phyloP scores from a whole-genome alignment of 257 asterid genomes.

The Solanum clarkiae region DNA sequence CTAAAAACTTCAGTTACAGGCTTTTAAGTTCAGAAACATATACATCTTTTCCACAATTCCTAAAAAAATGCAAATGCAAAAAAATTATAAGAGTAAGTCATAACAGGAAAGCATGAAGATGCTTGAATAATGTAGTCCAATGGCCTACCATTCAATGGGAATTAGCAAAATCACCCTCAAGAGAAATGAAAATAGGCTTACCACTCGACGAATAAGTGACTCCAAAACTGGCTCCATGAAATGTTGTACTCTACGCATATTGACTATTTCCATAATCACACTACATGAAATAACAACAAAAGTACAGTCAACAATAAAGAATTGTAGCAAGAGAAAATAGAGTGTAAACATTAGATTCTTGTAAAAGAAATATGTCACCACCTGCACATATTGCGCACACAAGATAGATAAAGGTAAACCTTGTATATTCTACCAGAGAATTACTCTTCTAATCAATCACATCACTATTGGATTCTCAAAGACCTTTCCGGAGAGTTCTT shows the following conservation, averaged over 20 bases:
- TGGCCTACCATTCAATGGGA: slow-evolving; percentile 39
- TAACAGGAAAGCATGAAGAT: neutral
- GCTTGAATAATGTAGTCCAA: neutral
- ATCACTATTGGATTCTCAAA: no score
- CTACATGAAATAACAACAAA: slow-evolving; percentile 17
- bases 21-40: slow-evolving; percentile 46
- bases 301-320: neutral
- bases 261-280: slow-evolving; percentile 60
- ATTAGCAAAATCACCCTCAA: neutral
- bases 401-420: no score
- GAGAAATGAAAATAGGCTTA: slow-evolving; percentile 15
- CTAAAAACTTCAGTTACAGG: slow-evolving; percentile 40
- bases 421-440: no score
- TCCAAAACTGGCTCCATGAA: slow-evolving; percentile 73
- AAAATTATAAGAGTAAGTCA: neutral
- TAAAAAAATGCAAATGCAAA: neutral
- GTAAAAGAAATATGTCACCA: no score
- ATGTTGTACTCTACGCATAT: slow-evolving; percentile 42
- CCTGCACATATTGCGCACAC: no score
- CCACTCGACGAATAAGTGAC: slow-evolving; percentile 81
- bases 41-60: slow-evolving; percentile 53
- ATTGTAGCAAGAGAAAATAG: neutral
- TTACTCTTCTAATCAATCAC: no score
- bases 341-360: no score
- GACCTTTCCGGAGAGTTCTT: no score